These are phyloP conservation scores for Trichoderma gamsii DNA, from an alignment of 495 filamentous ascomycete species.

Conservation along the genomic window DNA sequence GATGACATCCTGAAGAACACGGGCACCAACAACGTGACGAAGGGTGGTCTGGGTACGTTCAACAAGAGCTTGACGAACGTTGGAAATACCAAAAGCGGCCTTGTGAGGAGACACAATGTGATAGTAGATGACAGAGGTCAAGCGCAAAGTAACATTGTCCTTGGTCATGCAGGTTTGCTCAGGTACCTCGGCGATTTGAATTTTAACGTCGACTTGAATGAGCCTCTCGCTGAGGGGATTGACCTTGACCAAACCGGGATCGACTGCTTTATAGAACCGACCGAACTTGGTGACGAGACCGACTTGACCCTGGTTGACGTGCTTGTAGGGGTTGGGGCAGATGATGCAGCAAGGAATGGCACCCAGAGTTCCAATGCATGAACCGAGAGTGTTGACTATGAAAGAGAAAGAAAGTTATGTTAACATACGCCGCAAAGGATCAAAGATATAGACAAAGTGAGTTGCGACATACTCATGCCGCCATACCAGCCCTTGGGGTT, in stretches of 20 bases:
- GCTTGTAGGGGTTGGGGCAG: constrained; percentile 96
- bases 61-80: constrained; percentile 88
- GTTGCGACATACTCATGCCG: constrained; percentile 63
- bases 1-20: constrained; percentile 96
- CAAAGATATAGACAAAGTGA: not conserved
- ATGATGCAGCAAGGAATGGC: constrained; percentile 88
- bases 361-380: constrained; percentile 70
- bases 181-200: constrained; percentile 95
- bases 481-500: constrained; percentile 86
- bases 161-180: constrained; percentile 99
- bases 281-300: constrained; percentile 94
- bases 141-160: constrained; percentile 89
- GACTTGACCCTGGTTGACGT: constrained; percentile 87
- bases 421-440: not conserved
- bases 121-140: constrained; percentile 99
- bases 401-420: constrained; percentile 11
- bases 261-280: constrained; percentile 92
- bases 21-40: constrained; percentile 92
- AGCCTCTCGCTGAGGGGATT: constrained; percentile 92
- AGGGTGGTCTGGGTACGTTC: constrained; percentile 98
- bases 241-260: constrained; percentile 95
- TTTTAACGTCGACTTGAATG: constrained; percentile 94
- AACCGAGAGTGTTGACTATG: constrained; percentile 67
- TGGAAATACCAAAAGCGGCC: constrained; percentile 92
- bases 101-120: constrained; percentile 93